Percentiles rank a stretch among this genome's conserved stretches.
phyloP scores from a whole-genome alignment of 805 yeast genomes.

The Saccharomyces paradoxus region DNA sequence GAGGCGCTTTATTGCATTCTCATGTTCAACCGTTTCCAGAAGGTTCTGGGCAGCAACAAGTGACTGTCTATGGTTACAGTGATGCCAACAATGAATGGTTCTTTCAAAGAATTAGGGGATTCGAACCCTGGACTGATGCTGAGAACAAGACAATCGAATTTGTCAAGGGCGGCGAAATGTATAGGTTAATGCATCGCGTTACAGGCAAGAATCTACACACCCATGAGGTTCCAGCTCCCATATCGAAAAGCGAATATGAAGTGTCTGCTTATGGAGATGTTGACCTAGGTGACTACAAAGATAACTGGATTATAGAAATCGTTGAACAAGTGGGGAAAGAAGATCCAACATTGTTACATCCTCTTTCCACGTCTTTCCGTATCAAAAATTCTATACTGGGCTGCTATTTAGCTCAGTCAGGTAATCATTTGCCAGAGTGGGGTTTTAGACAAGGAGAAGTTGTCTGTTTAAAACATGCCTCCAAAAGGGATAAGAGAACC shows the following conservation, averaged over 20 bases:
- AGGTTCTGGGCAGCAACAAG: constrained; percentile 90
- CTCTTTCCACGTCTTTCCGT: constrained; percentile 66
- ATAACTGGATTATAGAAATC: constrained; percentile 86
- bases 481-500: constrained; percentile 67
- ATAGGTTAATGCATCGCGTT: constrained; percentile 62
- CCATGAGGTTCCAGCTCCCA: constrained; percentile 77
- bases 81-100: constrained; percentile 82
- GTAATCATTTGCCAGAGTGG: constrained; percentile 69
- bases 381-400: constrained; percentile 55
- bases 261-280: constrained; percentile 79
- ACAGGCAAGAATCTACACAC: constrained; percentile 78
- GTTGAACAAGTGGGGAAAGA: constrained; percentile 54
- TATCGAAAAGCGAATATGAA: constrained; percentile 60
- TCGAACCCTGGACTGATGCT: constrained; percentile 12
- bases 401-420: constrained; percentile 71
- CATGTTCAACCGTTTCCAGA: constrained; percentile 83
- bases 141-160: constrained; percentile 25
- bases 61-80: constrained; percentile 85
- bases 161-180: constrained; percentile 53
- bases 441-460: constrained; percentile 82
- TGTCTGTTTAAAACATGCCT: constrained; percentile 55
- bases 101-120: constrained; percentile 49
- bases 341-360: constrained; percentile 48
- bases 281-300: constrained; percentile 65
- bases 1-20: constrained; percentile 78